Base-by-base conservation (phyloP, 768 basidiomycete genomes). In the Tulasnella calospora region DNA sequence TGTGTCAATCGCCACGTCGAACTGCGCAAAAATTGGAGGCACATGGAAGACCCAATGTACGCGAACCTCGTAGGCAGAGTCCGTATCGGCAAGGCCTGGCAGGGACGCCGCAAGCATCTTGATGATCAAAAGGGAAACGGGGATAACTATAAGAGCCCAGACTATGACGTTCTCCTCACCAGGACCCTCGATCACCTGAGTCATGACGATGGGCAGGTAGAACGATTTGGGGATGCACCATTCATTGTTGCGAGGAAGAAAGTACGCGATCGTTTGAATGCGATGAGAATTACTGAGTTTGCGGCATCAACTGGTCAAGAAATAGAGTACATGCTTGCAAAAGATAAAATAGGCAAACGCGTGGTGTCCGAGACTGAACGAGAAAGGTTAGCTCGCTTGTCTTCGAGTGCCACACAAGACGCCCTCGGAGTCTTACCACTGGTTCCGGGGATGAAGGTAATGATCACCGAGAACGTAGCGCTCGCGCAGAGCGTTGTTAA, bases 401-500 rank as follows among this genome's bases (percentile, higher is more conserved):
- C 13, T 30, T 69, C 67, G 6, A 33, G 17, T n/a, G 10, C 10
- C 12, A 69, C 67, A 3, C 13, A 41, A 15, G 51, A 76, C 21
- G 19, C n/a, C 30, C 55, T 77, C 19, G 78, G 78, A 19, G 35
- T 12, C 8, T 21, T 79, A 36, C 78, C 78, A 8, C 41, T 79
- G 27, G 72, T 79, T 40, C 57, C 33, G 7, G 78, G 74, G 33
- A 79, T 79, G 78, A 73, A 73, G 36, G 78, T 79, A 3, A 79
- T 79, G 27, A 57, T 79, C 47, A 71, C 74, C 0, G 82, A 84
- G n/a, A 87, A 87, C 72, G 86, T 82, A 77, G 86, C 87, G 71
- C 83, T 87, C 0, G 76, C 82, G 33, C 81, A 81, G 8, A 86
- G 86, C 0, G 77, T 86, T 44, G 84, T 86, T 0, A 87, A 87